phyloP scores from a whole-genome alignment of 2,329 filamentous ascomycete species.

The Claviceps sp. region DNA sequence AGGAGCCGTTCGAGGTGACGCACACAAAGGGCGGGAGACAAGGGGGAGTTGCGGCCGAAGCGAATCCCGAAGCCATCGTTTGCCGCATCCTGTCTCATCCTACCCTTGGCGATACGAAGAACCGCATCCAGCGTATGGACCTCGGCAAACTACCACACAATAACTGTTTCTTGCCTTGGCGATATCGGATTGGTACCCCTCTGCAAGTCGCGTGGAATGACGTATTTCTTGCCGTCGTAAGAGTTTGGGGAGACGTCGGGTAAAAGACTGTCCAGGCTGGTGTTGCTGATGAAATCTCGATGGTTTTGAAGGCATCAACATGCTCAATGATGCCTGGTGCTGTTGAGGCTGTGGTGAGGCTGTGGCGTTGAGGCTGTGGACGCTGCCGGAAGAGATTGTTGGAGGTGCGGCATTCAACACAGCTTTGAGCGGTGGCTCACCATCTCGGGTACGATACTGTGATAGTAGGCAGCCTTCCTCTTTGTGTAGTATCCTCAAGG shows the following conservation, averaged over 20 bases:
- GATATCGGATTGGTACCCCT: slow-evolving; percentile 74
- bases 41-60: slow-evolving; percentile 64
- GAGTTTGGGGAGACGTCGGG: slow-evolving; percentile 12
- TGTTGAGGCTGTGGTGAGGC: too few relatives aligned
- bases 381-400: too few relatives aligned
- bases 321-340: background rate
- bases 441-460: background rate
- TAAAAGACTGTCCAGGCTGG: slow-evolving; percentile 19
- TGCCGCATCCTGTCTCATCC: slow-evolving; percentile 45
- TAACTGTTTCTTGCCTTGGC: slow-evolving; percentile 55
- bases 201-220: slow-evolving; percentile 47
- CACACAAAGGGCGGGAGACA: slow-evolving; percentile 71
- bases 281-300: slow-evolving; percentile 48
- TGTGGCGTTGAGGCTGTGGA: too few relatives aligned
- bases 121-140: slow-evolving; percentile 64
- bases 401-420: too few relatives aligned
- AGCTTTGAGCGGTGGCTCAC: background rate
- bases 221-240: slow-evolving; percentile 41
- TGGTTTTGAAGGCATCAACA: background rate
- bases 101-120: slow-evolving; percentile 61
- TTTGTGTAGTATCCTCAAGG: background rate
- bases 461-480: background rate
- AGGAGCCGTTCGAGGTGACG: slow-evolving; percentile 70
- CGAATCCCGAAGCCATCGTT: slow-evolving; percentile 73
- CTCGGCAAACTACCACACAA: slow-evolving; percentile 76